These are phyloP conservation scores for Inga laurina DNA, from an alignment of 306 rosid genomes.

Conservation along the genomic window DNA sequence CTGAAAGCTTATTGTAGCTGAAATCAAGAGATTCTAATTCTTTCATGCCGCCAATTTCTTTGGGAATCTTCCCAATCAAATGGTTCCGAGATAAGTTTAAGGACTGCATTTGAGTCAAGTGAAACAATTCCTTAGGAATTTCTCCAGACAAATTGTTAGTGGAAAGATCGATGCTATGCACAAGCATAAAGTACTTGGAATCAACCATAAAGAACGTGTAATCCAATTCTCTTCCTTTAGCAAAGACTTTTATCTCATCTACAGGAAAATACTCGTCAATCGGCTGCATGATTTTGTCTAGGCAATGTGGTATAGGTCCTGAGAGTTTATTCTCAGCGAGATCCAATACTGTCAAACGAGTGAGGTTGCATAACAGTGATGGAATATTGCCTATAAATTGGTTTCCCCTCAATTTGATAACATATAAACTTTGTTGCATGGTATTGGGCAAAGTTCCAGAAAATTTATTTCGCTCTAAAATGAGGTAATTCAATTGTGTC, in stretches of 20 bases:
- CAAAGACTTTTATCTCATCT: too few relatives aligned
- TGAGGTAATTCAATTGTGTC: not conserved
- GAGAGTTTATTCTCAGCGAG: too few relatives aligned
- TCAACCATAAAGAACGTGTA: not conserved
- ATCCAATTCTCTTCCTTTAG: not conserved
- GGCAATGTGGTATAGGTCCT: too few relatives aligned
- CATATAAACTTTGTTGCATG: fast-evolving
- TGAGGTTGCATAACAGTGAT: not conserved
- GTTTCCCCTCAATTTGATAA: not conserved
- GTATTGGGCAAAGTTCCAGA: not conserved
- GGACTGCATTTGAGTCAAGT: not conserved
- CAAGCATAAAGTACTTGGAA: too few relatives aligned
- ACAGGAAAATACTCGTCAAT: too few relatives aligned
- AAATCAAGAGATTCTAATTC: constrained; percentile 8
- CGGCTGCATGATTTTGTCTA: too few relatives aligned
- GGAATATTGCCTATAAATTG: not conserved
- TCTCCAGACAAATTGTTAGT: constrained; percentile 25
- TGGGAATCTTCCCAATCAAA: not conserved
- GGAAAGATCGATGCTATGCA: constrained; percentile 9
- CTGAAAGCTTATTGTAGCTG: not conserved
- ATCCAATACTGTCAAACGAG: too few relatives aligned
- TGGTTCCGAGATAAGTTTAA: not conserved
- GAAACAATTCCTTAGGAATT: constrained; percentile 27
- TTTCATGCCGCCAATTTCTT: not conserved
- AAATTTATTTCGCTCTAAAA: not conserved